Evolutionary conservation across 352 stramenopile genomes (phyloP).

Genomic region (Albugo laibachii): DNA sequence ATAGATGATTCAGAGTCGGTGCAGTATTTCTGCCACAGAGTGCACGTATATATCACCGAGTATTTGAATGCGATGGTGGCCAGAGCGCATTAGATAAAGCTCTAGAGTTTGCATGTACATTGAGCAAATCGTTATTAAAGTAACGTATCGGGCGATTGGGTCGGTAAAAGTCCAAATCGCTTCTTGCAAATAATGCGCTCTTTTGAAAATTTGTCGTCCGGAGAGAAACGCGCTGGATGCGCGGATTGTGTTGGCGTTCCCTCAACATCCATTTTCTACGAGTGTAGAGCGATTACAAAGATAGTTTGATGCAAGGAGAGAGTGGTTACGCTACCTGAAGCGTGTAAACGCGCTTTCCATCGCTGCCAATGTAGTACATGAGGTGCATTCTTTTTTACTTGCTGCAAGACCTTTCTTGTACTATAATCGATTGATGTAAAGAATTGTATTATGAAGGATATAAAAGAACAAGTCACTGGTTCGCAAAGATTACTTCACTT

Average conservation of each 20-base stretch:
- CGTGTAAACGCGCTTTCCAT: slow-evolving; percentile 97
- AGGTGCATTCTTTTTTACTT: slow-evolving; percentile 85
- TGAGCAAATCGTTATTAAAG: slow-evolving; percentile 26
- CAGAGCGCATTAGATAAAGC: too few species aligned
- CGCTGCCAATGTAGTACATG: slow-evolving; percentile 95
- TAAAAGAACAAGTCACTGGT: too few species aligned
- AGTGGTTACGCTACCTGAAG: slow-evolving; percentile 76
- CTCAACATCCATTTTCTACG: slow-evolving; percentile 86
- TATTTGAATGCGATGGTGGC: too few species aligned
- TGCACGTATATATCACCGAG: too few species aligned
- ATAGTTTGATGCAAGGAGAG: background rate
- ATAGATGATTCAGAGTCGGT: too few species aligned
- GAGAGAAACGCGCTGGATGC: slow-evolving; percentile 95
- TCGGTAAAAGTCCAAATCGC: slow-evolving; percentile 93
- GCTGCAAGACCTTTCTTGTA: too few species aligned
- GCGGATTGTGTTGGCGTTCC: slow-evolving; percentile 90
- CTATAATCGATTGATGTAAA: too few species aligned
- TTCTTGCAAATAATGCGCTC: slow-evolving; percentile 98
- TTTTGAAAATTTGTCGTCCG: slow-evolving; percentile 98
- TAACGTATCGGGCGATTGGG: slow-evolving; percentile 80
- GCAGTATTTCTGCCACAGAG: too few species aligned
- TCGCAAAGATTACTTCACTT: too few species aligned
- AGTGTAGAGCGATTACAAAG: background rate
- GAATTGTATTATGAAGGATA: too few species aligned
- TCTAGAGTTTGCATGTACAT: background rate